Conservation (phyloP, 2,329 filamentous ascomycete species). For the Emmonsiellopsis sp. region DNA sequence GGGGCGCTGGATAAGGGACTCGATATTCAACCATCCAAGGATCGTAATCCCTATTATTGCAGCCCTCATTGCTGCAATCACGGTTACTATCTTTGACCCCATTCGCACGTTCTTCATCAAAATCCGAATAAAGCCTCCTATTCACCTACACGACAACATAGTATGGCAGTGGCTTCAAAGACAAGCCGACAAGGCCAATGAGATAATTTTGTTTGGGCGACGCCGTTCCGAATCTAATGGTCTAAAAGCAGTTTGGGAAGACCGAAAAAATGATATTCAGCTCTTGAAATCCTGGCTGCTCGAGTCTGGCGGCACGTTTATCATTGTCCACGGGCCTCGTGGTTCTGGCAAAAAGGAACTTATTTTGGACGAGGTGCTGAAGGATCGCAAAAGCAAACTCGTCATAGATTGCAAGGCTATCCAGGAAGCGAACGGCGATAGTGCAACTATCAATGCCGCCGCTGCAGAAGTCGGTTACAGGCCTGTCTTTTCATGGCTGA, state of each 20-base stretch:
- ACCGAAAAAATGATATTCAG: constrained; percentile 70
- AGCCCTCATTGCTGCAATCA: constrained; percentile 70
- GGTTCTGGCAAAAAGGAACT: constrained; percentile 87
- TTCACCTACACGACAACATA: constrained; percentile 63
- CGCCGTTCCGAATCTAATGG: constrained; percentile 52
- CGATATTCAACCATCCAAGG: constrained; percentile 74
- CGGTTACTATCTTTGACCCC: constrained; percentile 85
- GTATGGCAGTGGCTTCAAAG: constrained; percentile 73
- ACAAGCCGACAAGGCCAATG: constrained; percentile 42
- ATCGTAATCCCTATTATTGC: constrained; percentile 78
- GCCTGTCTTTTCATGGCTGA: constrained; percentile 93
- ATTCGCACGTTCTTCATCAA: constrained; percentile 91
- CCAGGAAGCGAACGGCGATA: constrained; percentile 81
- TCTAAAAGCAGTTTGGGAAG: constrained; percentile 76
- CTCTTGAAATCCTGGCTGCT: constrained; percentile 77
- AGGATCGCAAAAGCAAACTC: constrained; percentile 65
- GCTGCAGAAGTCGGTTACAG: constrained; percentile 79
- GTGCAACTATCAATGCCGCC: constrained; percentile 70
- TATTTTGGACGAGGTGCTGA: constrained; percentile 73
- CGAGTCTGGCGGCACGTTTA: constrained; percentile 83
- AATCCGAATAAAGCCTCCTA: constrained; percentile 68
- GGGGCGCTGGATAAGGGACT: constrained; percentile 71
- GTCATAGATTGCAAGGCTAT: constrained; percentile 90
- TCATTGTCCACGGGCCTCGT: constrained; percentile 83
- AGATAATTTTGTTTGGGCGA: constrained; percentile 31